Evolutionary conservation across 768 basidiomycete genomes (phyloP), one percentile per base, ranked within the genome.

Genomic region (Tubosaeta sp.): DNA sequence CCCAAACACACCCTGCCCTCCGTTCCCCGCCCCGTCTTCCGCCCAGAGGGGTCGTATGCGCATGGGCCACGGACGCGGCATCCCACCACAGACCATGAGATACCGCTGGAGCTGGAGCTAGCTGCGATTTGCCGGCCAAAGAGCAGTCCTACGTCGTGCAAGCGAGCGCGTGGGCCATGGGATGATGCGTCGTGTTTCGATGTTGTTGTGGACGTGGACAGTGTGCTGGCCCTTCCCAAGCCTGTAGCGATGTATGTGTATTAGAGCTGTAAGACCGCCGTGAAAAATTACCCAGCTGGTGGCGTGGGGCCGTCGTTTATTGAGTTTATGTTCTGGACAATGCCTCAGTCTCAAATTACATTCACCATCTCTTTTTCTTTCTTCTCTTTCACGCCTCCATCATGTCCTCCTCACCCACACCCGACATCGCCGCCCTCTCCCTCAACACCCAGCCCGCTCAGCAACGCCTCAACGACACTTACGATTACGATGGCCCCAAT

Each of bases 401-500:
- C 80, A 91, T 91, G 88, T 86, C 87, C 64, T 84, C 73, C 67
- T 82, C 88, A 60, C 84, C 88, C 31, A 72, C 78, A 37, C 88
- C 89, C 58, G 88, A 91, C 75, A 81, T 92, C 61, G 83, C 86
- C 46, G 76, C 85, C 59, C 73, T 91, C 65, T 84, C 88, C 63
- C 82, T 91, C 70, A 79, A 79, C 71, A 75, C 80, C 44, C 73
- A 73, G 64, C 65, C 74, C 57, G 75, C 81, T 56, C 84, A 82
- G 72, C 86, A 81, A 85, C 87, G 86, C 80, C 82, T 86, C 78
- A 82, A 91, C 76, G 88, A 91, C 71, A 72, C 76, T 85, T 88
- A 88, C 74, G 86, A 90, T 77, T 89, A 85, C 74, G 88, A 91
- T 67, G 80, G 77, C 71, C 74, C 72, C 70, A 74, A 73, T 50